Percentiles rank a stretch among this genome's conserved stretches.
Evolutionary conservation across 495 filamentous ascomycete species (phyloP).

Genomic region (Staphylotrichum tortipilum): DNA sequence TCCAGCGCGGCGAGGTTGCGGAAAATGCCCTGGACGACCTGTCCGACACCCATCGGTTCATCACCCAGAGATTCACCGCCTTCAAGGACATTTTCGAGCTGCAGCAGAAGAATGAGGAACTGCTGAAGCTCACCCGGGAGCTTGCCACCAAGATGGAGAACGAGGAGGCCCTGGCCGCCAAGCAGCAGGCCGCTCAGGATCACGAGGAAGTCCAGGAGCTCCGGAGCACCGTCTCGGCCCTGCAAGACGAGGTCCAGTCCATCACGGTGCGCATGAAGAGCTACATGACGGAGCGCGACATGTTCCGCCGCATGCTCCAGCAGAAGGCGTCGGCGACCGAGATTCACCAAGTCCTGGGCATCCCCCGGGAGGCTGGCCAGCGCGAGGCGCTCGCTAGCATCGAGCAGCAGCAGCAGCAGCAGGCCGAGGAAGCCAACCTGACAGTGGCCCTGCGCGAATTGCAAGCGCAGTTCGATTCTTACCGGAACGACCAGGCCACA

Average conservation of each 20-base stretch:
- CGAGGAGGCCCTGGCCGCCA: slow-evolving; percentile 66
- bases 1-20: slow-evolving; percentile 56
- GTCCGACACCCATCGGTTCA: slow-evolving; percentile 74
- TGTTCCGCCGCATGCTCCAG: slow-evolving; percentile 89
- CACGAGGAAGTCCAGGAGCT: slow-evolving; percentile 64
- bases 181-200: slow-evolving; percentile 60
- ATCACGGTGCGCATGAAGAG: slow-evolving; percentile 75
- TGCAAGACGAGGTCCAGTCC: slow-evolving; percentile 64
- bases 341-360: slow-evolving; percentile 54
- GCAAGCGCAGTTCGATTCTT: slow-evolving; percentile 82
- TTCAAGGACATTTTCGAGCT: slow-evolving; percentile 80
- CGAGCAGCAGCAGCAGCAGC: slow-evolving; percentile 37
- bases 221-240: slow-evolving; percentile 51
- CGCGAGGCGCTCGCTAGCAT: slow-evolving; percentile 43
- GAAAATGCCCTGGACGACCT: slow-evolving; percentile 59
- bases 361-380: slow-evolving; percentile 45
- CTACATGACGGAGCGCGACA: slow-evolving; percentile 90
- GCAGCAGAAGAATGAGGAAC: slow-evolving; percentile 77
- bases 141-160: slow-evolving; percentile 86
- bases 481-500: slow-evolving; percentile 70
- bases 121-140: slow-evolving; percentile 71
- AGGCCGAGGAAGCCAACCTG: slow-evolving; percentile 35
- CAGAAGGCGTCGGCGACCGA: slow-evolving; percentile 55
- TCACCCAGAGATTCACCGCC: slow-evolving; percentile 69
- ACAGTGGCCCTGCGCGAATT: slow-evolving; percentile 61